Percentiles rank a stretch among this genome's conserved stretches.
phyloP scores from a whole-genome alignment of 805 yeast species.

The Ogataea pini region DNA sequence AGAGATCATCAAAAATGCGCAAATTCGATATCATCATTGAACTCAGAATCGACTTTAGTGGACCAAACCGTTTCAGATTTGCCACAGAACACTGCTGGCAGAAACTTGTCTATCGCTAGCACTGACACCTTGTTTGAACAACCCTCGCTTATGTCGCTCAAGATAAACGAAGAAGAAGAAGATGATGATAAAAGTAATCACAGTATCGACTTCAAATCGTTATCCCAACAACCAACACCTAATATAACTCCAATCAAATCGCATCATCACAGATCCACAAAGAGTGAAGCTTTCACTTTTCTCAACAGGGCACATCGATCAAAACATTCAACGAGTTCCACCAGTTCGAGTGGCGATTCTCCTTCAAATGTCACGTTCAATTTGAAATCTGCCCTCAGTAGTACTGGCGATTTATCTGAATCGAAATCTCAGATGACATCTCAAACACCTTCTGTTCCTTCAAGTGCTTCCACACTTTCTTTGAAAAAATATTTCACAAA shows the following conservation, averaged over 20 bases:
- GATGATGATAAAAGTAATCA: slow-evolving; percentile 7
- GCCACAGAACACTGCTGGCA: background rate
- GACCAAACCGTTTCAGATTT: slow-evolving; percentile 6
- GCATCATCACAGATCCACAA: slow-evolving; percentile 22
- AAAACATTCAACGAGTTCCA: background rate
- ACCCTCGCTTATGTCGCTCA: slow-evolving; percentile 17
- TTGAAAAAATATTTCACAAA: slow-evolving; percentile 20
- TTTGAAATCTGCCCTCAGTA: slow-evolving; percentile 6
- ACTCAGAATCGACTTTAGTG: slow-evolving; percentile 25
- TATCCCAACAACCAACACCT: slow-evolving; percentile 13
- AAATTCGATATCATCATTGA: slow-evolving; percentile 24
- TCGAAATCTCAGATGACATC: background rate
- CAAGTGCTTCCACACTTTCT: slow-evolving; percentile 5
- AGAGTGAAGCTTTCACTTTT: slow-evolving; percentile 18
- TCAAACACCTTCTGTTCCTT: background rate
- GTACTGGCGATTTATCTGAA: slow-evolving; percentile 4
- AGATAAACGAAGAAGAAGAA: slow-evolving; percentile 24
- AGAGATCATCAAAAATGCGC: slow-evolving; percentile 20
- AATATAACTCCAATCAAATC: slow-evolving; percentile 13
- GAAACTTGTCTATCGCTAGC: slow-evolving; percentile 22
- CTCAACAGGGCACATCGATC: slow-evolving; percentile 3
- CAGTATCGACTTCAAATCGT: slow-evolving; percentile 1
- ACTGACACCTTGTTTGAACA: slow-evolving; percentile 26
- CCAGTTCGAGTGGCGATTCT: slow-evolving; percentile 2
- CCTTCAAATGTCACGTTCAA: slow-evolving; percentile 11